A percentile compares a stretch with the other conserved stretches of the same genome.
Conservation (phyloP, 805 yeast genomes). For the Kuraishia hungarica region DNA sequence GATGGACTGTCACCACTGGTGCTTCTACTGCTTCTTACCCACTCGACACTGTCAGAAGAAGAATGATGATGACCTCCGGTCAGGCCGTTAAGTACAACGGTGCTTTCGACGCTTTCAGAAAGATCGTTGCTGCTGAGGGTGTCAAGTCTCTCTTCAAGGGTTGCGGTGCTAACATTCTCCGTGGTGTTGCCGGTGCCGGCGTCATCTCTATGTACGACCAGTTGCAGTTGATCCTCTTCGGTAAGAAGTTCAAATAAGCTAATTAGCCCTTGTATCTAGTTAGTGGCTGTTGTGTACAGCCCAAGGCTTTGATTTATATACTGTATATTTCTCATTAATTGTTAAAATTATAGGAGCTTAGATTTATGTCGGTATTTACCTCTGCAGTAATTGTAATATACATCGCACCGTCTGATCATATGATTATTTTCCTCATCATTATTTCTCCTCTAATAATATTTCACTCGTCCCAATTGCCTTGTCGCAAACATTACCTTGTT, state of each 20-base stretch:
- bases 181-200: slow-evolving; percentile 99
- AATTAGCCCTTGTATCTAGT: slow-evolving; percentile 6
- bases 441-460: too few species aligned
- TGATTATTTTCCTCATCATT: too few species aligned
- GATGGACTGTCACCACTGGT: slow-evolving; percentile 98
- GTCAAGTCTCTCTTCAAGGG: slow-evolving; percentile 90
- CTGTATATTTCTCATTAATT: neutral
- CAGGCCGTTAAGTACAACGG: slow-evolving; percentile 95
- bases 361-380: neutral
- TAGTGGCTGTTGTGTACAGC: neutral
- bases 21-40: slow-evolving; percentile 99
- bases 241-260: slow-evolving; percentile 81
- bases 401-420: too few species aligned
- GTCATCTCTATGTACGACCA: slow-evolving; percentile 97
- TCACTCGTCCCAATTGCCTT: neutral
- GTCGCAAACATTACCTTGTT: neutral
- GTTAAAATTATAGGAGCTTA: neutral
- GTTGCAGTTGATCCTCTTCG: slow-evolving; percentile 89
- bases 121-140: slow-evolving; percentile 97
- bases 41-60: slow-evolving; percentile 98
- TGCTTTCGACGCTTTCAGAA: slow-evolving; percentile 86
- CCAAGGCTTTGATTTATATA: neutral
- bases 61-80: slow-evolving; percentile 99
- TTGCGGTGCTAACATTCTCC: slow-evolving; percentile 98
- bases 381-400: too few species aligned